phyloP scores from a whole-genome alignment of 148 eudicot genomes.

The Simmondsia chinensis region DNA sequence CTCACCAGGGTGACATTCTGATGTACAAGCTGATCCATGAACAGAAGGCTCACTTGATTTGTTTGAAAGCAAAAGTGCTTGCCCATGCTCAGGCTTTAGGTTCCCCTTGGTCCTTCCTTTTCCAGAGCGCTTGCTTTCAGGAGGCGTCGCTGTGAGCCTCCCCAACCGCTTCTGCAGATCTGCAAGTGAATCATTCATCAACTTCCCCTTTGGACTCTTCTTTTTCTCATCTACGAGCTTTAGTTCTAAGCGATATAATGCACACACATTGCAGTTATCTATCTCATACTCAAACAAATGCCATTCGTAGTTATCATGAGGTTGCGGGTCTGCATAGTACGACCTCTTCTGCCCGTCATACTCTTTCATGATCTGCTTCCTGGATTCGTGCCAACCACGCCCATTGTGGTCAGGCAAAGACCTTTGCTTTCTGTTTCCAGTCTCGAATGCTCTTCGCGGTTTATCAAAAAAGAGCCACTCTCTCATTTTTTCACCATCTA shows the following conservation, averaged over 20 bases:
- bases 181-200: slow-evolving; percentile 20
- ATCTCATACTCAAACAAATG: slow-evolving; percentile 42
- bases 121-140: slow-evolving; percentile 16
- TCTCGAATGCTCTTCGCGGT: slow-evolving; percentile 44
- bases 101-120: slow-evolving; percentile 17
- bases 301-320: slow-evolving; percentile 31
- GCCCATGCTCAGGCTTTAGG: slow-evolving; percentile 6
- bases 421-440: slow-evolving; percentile 41
- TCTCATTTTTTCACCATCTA: slow-evolving; percentile 30
- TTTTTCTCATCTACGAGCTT: slow-evolving; percentile 27
- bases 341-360: slow-evolving; percentile 36
- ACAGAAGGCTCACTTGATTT: slow-evolving; percentile 3
- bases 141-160: slow-evolving; percentile 31
- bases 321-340: slow-evolving; percentile 45
- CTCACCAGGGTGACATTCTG: slow-evolving; percentile 5
- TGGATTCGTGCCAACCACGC: slow-evolving; percentile 53
- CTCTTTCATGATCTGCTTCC: slow-evolving; percentile 30
- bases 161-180: slow-evolving; percentile 39
- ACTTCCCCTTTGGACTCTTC: slow-evolving; percentile 28
- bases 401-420: slow-evolving; percentile 40
- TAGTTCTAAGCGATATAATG: slow-evolving; percentile 37
- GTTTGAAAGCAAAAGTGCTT: slow-evolving; percentile 5
- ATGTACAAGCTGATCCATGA: background rate
- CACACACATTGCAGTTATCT: slow-evolving; percentile 19
- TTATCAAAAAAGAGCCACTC: slow-evolving; percentile 49